These are phyloP conservation scores for Tirmania nivea DNA, from an alignment of 495 filamentous ascomycete species.

Conservation along the genomic window DNA sequence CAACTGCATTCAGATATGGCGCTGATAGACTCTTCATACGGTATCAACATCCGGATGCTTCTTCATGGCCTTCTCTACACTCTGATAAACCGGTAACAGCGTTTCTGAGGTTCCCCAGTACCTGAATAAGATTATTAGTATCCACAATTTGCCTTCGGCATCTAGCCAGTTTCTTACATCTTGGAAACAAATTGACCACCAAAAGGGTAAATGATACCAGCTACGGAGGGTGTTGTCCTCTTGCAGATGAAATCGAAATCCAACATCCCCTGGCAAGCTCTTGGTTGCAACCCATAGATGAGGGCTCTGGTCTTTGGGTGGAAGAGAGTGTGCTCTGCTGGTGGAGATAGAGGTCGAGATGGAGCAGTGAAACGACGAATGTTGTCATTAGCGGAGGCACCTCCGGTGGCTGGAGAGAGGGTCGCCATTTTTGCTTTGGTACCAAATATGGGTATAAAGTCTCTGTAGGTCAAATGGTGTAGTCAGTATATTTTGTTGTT, in stretches of 20 bases:
- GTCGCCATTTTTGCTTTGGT: conserved; percentile 1
- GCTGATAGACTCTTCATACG: conserved; percentile 2
- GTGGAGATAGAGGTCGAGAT: conserved; percentile 74
- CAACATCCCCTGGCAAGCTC: conserved; percentile 64
- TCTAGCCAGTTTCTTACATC: conserved; percentile 37
- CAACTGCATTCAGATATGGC: neutral
- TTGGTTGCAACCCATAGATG: conserved; percentile 94
- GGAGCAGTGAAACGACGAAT: conserved; percentile 90
- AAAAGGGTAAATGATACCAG: conserved; percentile 99
- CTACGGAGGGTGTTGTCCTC: conserved; percentile 82
- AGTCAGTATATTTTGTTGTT: too few species aligned
- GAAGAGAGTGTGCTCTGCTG: conserved; percentile 69
- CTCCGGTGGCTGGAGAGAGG: conserved; percentile 19
- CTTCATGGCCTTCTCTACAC: conserved; percentile 75
- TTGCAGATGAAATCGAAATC: conserved; percentile 99
- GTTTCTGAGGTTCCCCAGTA: conserved; percentile 99
- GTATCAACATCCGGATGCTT: conserved; percentile 97
- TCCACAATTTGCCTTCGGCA: neutral
- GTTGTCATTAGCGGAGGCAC: conserved; percentile 76
- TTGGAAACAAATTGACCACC: conserved; percentile 99
- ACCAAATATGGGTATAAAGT: too few species aligned
- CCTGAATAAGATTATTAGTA: conserved; percentile 22
- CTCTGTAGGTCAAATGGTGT: too few species aligned
- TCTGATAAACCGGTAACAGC: conserved; percentile 93
- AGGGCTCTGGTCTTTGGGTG: conserved; percentile 99